phyloP scores from a whole-genome alignment of 164 flowering plant genomes.

The Vitis vinifera region DNA sequence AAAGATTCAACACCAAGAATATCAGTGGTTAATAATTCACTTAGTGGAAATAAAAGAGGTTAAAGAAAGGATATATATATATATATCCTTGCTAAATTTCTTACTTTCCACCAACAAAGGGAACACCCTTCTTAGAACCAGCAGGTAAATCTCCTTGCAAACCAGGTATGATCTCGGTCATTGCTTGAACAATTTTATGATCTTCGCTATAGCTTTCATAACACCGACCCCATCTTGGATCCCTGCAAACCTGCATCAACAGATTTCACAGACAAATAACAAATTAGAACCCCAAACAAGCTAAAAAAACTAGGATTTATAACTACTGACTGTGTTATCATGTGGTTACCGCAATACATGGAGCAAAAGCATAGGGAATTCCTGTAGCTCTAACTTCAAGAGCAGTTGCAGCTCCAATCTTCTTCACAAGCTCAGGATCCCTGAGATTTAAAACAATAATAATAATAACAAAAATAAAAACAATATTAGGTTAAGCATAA shows the following conservation, averaged over 20 bases:
- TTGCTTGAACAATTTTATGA: conserved; percentile 39
- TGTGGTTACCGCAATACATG: conserved; percentile 53
- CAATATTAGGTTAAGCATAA: too few relatives aligned
- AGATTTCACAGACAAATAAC: not conserved
- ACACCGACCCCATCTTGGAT: conserved; percentile 71
- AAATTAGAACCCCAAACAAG: not conserved
- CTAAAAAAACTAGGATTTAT: not conserved
- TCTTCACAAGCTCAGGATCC: conserved; percentile 51
- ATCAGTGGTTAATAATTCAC: too few relatives aligned
- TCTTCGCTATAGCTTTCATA: conserved; percentile 67
- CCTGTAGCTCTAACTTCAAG: conserved; percentile 33
- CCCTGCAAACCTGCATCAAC: conserved; percentile 49
- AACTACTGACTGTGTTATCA: not conserved
- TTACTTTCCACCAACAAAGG: conserved; percentile 55
- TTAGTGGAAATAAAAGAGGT: too few relatives aligned
- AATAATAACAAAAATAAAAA: too few relatives aligned
- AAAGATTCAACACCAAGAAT: too few relatives aligned
- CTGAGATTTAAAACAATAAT: conserved; percentile 13
- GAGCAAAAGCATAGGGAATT: conserved; percentile 59
- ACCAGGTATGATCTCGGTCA: conserved; percentile 57
- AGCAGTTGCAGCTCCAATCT: not conserved
- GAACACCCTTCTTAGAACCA: conserved; percentile 31
- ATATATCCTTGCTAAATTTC: not conserved
- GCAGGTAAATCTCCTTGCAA: conserved; percentile 52
- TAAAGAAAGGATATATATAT: too few relatives aligned